Percentiles rank a stretch among this genome's conserved stretches.
phyloP scores from a whole-genome alignment of 1,284 basidiomycete genomes.

The Pulveroboletus ridleyi region DNA sequence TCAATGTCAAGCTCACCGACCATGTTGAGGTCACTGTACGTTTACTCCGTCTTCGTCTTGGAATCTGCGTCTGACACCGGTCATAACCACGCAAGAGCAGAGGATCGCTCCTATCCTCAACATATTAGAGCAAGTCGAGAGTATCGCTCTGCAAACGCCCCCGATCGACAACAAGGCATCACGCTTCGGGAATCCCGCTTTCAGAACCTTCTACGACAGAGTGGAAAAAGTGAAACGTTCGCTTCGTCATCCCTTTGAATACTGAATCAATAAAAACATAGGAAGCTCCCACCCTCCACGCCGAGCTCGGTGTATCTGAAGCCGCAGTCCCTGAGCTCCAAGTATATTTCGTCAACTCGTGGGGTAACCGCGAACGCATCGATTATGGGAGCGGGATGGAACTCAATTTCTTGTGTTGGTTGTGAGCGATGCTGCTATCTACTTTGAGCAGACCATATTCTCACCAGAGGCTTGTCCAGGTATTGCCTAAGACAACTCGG shows the following conservation, averaged over 20 bases:
- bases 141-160: constrained; percentile 74
- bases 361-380: constrained; percentile 93
- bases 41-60: constrained; percentile 17
- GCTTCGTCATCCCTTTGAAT: not conserved
- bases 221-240: constrained; percentile 64
- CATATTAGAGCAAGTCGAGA: constrained; percentile 74
- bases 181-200: constrained; percentile 97
- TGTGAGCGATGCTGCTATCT: constrained; percentile 64
- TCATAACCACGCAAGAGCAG: constrained; percentile 46
- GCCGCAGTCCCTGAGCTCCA: constrained; percentile 74
- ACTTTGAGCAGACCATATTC: not conserved
- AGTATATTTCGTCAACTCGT: constrained; percentile 86
- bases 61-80: constrained; percentile 13
- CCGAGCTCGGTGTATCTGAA: constrained; percentile 61
- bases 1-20: constrained; percentile 82
- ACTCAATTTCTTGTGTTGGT: constrained; percentile 96
- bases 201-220: constrained; percentile 90
- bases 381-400: constrained; percentile 99
- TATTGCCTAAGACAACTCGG: constrained; percentile 84
- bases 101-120: constrained; percentile 65
- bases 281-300: constrained; percentile 61
- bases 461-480: constrained; percentile 46
- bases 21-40: constrained; percentile 63
- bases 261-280: constrained; percentile 25
- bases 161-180: constrained; percentile 92